These are phyloP conservation scores for Acanthochlamys bracteata DNA, from an alignment of 106 monocot species.

Conservation along the genomic window DNA sequence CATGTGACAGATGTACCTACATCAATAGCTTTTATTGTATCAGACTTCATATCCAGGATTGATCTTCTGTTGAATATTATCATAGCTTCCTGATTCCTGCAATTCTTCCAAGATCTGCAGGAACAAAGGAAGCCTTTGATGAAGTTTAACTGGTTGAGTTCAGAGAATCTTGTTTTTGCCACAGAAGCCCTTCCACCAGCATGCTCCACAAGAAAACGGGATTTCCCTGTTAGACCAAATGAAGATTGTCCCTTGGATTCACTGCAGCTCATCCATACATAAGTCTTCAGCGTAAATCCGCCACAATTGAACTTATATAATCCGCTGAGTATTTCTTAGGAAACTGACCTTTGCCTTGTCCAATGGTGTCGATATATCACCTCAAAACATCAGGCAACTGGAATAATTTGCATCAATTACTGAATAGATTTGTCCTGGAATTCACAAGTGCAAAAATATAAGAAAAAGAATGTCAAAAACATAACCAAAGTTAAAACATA, in stretches of 20 bases:
- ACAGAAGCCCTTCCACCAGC: constrained; percentile 93
- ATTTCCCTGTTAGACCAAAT: constrained; percentile 90
- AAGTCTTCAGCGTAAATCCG: constrained; percentile 85
- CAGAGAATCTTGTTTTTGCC: constrained; percentile 76
- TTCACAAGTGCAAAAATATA: neutral
- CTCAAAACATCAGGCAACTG: constrained; percentile 92
- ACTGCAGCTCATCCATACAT: constrained; percentile 85
- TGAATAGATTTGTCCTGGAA: constrained; percentile 95
- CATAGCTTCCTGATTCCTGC: constrained; percentile 90
- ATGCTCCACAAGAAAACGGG: constrained; percentile 88
- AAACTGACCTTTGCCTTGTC: constrained; percentile 82
- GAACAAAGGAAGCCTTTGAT: constrained; percentile 93
- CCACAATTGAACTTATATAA: constrained; percentile 89
- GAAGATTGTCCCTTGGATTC: constrained; percentile 97
- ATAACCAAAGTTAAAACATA: neutral
- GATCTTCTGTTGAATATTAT: constrained; percentile 82
- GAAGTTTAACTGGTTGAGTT: constrained; percentile 79
- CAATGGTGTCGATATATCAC: constrained; percentile 73
- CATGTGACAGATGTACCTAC: neutral
- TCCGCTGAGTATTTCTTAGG: constrained; percentile 96
- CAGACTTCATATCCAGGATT: constrained; percentile 97
- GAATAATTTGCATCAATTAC: constrained; percentile 97
- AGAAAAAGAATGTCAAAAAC: neutral
- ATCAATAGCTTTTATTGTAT: constrained; percentile 7
- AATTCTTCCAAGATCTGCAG: constrained; percentile 80